phyloP scores from a whole-genome alignment of 345 rosid species.

The Bruguiera parviflora region DNA sequence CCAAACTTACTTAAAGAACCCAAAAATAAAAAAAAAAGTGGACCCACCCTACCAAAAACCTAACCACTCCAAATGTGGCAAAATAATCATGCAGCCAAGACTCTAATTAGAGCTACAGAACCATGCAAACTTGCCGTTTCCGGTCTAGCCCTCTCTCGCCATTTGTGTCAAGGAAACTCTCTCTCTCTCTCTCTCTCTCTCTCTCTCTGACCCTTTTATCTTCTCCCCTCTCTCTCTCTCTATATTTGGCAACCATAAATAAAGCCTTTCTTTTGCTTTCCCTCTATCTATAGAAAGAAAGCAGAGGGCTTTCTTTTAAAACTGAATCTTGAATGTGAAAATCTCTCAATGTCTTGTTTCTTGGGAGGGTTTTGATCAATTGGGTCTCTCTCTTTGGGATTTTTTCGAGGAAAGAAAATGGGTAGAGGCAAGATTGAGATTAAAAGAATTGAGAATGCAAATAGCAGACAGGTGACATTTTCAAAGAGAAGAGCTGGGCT shows the following conservation, averaged over 20 bases:
- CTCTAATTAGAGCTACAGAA: conserved; percentile 45
- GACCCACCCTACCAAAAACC: conserved; percentile 24
- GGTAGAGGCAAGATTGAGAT: conserved; percentile 96
- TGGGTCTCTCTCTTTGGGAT: conserved; percentile 1
- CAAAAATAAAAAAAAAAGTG: background rate
- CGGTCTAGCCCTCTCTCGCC: conserved; percentile 28
- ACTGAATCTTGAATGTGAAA: conserved; percentile 1
- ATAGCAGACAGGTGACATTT: conserved; percentile 95
- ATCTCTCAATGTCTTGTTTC: background rate
- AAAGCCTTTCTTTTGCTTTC: conserved; percentile 11
- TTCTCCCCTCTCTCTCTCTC: conserved; percentile 25
- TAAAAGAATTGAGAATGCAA: conserved; percentile 88
- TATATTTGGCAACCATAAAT: conserved; percentile 47
- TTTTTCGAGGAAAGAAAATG: conserved; percentile 31
- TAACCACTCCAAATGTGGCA: conserved; percentile 33
- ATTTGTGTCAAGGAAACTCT: conserved; percentile 27
- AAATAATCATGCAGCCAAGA: conserved; percentile 28
- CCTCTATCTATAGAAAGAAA: conserved; percentile 3
- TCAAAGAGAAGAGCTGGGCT: conserved; percentile 87
- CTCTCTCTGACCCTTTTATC: conserved; percentile 21
- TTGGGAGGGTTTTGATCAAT: conserved; percentile 8
- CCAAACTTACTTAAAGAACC: background rate
- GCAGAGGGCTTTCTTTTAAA: conserved; percentile 3
- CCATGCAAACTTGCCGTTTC: conserved; percentile 68
- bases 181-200: conserved; percentile 17